Conservation (phyloP, 2,329 filamentous ascomycete genomes). For the Claviceps cyperi region DNA sequence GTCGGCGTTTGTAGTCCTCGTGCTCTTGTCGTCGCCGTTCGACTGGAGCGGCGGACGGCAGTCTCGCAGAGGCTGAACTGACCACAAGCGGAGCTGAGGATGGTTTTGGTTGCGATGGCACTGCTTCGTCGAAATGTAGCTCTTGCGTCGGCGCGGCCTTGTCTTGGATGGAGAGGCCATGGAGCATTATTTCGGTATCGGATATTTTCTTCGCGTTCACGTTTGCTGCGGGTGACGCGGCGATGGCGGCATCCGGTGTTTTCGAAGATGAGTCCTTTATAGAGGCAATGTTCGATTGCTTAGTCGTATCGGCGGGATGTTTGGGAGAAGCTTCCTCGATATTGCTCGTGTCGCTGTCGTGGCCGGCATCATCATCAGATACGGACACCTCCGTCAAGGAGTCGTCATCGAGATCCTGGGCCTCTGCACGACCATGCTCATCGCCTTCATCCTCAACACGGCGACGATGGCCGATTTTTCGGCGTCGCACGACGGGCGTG, state of each 20-base stretch:
- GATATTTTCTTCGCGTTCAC: conserved; percentile 22
- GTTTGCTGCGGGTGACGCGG: conserved; percentile 18
- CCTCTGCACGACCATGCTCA: conserved; percentile 45
- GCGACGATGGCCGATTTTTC: conserved; percentile 53
- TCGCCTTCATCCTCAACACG: conserved; percentile 58
- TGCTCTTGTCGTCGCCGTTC: conserved; percentile 72
- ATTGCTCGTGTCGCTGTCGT: conserved; percentile 51
- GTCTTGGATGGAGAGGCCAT: conserved; percentile 34
- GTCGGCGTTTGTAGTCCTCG: conserved; percentile 77
- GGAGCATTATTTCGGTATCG: conserved; percentile 46
- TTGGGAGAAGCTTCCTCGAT: conserved; percentile 42
- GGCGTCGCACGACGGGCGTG: conserved; percentile 37
- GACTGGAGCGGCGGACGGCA: conserved; percentile 40
- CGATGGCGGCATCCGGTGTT: conserved; percentile 22
- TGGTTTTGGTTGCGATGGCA: conserved; percentile 24
- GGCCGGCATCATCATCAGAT: conserved; percentile 44
- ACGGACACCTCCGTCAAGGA: conserved; percentile 51
- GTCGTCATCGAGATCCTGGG: conserved; percentile 47
- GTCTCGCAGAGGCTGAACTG: conserved; percentile 34
- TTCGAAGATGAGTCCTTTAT: conserved; percentile 21
- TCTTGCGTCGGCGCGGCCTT: conserved; percentile 26
- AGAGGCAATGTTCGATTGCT: conserved; percentile 25
- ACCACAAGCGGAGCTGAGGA: conserved; percentile 37
- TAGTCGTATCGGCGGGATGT: conserved; percentile 25
- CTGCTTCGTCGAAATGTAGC: conserved; percentile 31